phyloP scores from a whole-genome alignment of 1,284 basidiomycete species.

The Athelia sp. region DNA sequence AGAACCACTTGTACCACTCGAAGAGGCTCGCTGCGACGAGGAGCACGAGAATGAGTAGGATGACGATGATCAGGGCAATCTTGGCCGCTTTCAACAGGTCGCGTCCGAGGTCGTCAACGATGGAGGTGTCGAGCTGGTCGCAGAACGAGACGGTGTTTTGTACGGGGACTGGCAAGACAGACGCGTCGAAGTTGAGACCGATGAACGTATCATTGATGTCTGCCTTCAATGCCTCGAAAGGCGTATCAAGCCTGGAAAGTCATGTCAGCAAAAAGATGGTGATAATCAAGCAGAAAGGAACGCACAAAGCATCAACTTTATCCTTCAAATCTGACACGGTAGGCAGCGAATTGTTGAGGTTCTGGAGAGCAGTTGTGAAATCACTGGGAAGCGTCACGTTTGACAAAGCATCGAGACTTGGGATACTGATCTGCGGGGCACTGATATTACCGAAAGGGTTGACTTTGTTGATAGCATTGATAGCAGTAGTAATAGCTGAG shows the following conservation, averaged over 20 bases:
- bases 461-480: slow-evolving; percentile 67
- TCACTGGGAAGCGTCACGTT: slow-evolving; percentile 82
- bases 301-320: slow-evolving; percentile 69
- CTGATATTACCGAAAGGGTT: slow-evolving; percentile 64
- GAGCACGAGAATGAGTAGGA: slow-evolving; percentile 57
- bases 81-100: slow-evolving; percentile 75
- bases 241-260: slow-evolving; percentile 64
- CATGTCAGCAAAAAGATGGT: slow-evolving; percentile 8
- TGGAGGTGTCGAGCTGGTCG: slow-evolving; percentile 68
- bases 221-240: slow-evolving; percentile 80
- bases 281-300: slow-evolving; percentile 10
- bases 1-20: slow-evolving; percentile 81
- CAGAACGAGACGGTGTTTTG: slow-evolving; percentile 69
- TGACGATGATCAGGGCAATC: slow-evolving; percentile 71
- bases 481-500: slow-evolving; percentile 57
- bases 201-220: slow-evolving; percentile 85
- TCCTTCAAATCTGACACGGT: slow-evolving; percentile 74
- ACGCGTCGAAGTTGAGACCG: slow-evolving; percentile 64
- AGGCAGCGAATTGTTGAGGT: slow-evolving; percentile 80
- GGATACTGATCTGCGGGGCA: slow-evolving; percentile 67
- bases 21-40: slow-evolving; percentile 60
- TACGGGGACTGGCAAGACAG: slow-evolving; percentile 69
- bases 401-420: slow-evolving; percentile 65
- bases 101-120: slow-evolving; percentile 77
- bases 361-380: slow-evolving; percentile 67